phyloP scores from a whole-genome alignment of 768 basidiomycete genomes.

The Epithele typhae region DNA sequence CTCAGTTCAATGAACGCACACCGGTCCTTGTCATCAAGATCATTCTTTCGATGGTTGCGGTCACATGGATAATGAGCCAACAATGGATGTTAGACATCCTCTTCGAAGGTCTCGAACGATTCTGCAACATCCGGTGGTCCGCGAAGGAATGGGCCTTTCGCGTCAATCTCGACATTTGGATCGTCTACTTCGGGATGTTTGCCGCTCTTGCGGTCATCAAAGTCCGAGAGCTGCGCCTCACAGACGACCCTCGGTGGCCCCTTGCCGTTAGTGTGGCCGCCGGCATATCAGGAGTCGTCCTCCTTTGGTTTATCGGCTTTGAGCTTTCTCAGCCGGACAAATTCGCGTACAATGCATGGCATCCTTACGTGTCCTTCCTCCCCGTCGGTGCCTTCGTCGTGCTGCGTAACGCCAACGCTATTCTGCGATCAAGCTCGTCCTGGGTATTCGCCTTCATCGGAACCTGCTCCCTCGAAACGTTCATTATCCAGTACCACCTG shows the following conservation, averaged over 20 bases:
- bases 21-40: constrained; percentile 71
- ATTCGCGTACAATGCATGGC: constrained; percentile 82
- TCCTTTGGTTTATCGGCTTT: constrained; percentile 81
- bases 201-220: constrained; percentile 70
- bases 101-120: constrained; percentile 57
- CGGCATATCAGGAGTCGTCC: constrained; percentile 44
- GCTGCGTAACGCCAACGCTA: constrained; percentile 71
- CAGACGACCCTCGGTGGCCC: constrained; percentile 67
- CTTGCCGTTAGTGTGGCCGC: constrained; percentile 43
- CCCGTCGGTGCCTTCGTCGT: constrained; percentile 74
- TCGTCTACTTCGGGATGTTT: constrained; percentile 86
- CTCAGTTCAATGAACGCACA: constrained; percentile 67
- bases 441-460: constrained; percentile 77
- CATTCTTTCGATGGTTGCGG: constrained; percentile 52
- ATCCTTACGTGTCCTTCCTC: constrained; percentile 75
- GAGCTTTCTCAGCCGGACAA: constrained; percentile 75
- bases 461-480: constrained; percentile 85
- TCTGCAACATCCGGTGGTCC: constrained; percentile 80
- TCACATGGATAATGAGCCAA: constrained; percentile 65
- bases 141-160: constrained; percentile 87
- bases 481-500: constrained; percentile 85
- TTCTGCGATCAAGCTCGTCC: constrained; percentile 67
- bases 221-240: constrained; percentile 64
- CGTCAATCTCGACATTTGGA: constrained; percentile 83
- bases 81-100: constrained; percentile 57